Conservation (phyloP, 78 protist species). For the Dictyostelium intermedium region DNA sequence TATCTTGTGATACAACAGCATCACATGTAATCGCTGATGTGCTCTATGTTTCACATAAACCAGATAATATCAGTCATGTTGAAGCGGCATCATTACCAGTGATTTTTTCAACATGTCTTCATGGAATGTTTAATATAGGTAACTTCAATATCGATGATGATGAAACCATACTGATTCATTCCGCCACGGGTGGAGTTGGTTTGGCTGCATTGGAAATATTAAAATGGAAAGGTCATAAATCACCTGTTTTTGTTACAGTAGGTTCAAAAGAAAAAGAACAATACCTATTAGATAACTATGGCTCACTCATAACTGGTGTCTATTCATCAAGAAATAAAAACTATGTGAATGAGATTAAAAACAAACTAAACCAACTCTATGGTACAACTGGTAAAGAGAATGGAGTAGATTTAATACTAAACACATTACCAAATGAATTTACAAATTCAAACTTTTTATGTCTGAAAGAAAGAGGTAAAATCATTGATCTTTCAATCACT, state of each 20-base stretch:
- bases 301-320: background rate
- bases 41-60: background rate
- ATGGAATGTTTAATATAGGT: background rate
- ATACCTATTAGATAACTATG: background rate
- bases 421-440: background rate
- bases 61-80: background rate
- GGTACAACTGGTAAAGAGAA: background rate
- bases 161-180: background rate
- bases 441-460: background rate
- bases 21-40: background rate
- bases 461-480: constrained; percentile 8
- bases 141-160: background rate
- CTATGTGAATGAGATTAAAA: background rate
- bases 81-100: constrained; percentile 12
- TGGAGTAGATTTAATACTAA: constrained; percentile 24
- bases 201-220: constrained; percentile 83
- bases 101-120: background rate
- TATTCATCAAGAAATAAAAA: background rate
- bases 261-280: constrained; percentile 8
- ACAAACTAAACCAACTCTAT: background rate
- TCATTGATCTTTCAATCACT: constrained; percentile 34
- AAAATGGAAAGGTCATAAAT: constrained; percentile 65
- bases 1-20: background rate
- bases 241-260: background rate
- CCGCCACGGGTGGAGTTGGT: constrained; percentile 25